A percentile compares a stretch with the other conserved stretches of the same genome.
Evolutionary conservation across 345 rosid species (phyloP).

Genomic region (Mallotus nudiflorus): DNA sequence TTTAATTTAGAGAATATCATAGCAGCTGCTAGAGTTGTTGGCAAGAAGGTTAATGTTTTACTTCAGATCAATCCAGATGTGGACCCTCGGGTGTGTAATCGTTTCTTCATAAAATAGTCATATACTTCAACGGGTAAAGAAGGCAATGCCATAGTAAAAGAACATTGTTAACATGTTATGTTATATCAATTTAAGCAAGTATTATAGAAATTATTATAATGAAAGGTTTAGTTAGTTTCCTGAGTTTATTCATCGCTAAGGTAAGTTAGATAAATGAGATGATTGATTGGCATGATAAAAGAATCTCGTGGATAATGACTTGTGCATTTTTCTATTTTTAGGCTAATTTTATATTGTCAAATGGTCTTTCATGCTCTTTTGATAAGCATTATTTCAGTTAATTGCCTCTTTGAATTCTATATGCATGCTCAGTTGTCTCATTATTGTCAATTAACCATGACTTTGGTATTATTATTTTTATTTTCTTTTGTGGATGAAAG

Average conservation of each 20-base stretch:
- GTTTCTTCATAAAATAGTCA: neutral
- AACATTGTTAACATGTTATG: too few relatives aligned
- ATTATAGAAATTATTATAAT: neutral
- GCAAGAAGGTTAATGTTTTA: slow-evolving; percentile 84
- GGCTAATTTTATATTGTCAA: neutral
- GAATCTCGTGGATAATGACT: too few relatives aligned
- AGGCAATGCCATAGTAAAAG: too few relatives aligned
- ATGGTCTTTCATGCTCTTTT: neutral
- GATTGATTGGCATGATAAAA: neutral
- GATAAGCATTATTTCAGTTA: too few relatives aligned
- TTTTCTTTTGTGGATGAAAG: too few relatives aligned
- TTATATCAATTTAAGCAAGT: too few relatives aligned
- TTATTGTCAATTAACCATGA: too few relatives aligned
- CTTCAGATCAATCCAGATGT: slow-evolving; percentile 98
- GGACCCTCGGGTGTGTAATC: slow-evolving; percentile 79
- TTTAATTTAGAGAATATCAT: slow-evolving; percentile 91
- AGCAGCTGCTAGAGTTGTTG: slow-evolving; percentile 79
- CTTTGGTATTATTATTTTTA: too few relatives aligned
- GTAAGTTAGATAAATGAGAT: slow-evolving; percentile 2
- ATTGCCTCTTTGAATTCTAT: too few relatives aligned
- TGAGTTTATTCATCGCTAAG: neutral
- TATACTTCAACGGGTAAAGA: too few relatives aligned
- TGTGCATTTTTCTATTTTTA: neutral
- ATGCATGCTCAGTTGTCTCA: too few relatives aligned
- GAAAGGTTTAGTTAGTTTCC: neutral